Percentiles rank a stretch among this genome's conserved stretches.
Conservation (phyloP, 202 grass and related monocot species). For the Zoysia matrella region DNA sequence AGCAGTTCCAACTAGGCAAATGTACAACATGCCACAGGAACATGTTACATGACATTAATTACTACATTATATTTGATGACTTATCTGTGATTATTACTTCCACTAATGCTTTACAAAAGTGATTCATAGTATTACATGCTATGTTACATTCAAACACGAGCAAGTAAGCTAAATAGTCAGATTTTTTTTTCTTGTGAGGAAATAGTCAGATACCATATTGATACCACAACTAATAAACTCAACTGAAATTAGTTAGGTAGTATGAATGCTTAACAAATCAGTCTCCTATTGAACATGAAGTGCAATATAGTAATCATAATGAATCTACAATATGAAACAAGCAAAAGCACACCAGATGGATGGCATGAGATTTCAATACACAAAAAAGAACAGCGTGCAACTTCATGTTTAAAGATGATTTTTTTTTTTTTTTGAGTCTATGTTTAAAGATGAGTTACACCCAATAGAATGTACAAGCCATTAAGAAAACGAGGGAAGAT, state of each 20-base stretch:
- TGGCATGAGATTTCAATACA: not conserved
- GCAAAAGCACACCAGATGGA: constrained; percentile 2
- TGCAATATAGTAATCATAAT: constrained; percentile 11
- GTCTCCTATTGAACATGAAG: not conserved
- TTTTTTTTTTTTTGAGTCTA: too few species aligned
- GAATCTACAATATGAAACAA: constrained; percentile 24
- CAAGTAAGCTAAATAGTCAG: not conserved
- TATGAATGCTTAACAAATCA: constrained; percentile 20
- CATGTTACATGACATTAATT: not conserved
- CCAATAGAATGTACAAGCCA: constrained; percentile 5
- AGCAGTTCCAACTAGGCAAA: not conserved
- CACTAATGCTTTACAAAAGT: not conserved
- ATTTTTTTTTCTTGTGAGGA: not conserved
- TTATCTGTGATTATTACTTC: not conserved
- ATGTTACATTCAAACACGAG: constrained; percentile 14
- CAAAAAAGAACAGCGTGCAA: not conserved
- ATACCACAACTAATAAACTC: not conserved
- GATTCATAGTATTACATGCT: not conserved
- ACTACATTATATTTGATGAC: not conserved
- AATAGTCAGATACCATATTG: constrained; percentile 26
- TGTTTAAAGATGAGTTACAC: constrained; percentile 23
- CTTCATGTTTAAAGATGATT: not conserved
- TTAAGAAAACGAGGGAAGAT: not conserved
- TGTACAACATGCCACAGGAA: not conserved
- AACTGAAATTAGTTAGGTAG: constrained; percentile 13